Evolutionary conservation across 148 eudicot species (phyloP).

Genomic region (Spergularia marina): DNA sequence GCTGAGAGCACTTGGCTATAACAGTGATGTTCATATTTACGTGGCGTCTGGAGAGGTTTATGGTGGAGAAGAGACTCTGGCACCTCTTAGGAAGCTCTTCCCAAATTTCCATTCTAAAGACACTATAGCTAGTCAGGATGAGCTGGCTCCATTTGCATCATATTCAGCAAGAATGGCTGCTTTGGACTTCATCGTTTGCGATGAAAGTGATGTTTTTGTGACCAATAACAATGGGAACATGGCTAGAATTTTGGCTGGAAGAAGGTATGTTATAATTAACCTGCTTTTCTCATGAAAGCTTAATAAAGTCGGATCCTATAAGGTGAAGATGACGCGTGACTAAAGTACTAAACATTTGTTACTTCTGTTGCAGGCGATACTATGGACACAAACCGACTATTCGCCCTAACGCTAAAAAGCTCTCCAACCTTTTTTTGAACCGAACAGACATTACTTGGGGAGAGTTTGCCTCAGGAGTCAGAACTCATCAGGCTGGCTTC

Average conservation of each 20-base stretch:
- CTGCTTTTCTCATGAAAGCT: background rate
- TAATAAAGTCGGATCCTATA: background rate
- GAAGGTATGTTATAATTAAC: conserved; percentile 49
- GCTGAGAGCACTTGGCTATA: conserved; percentile 82
- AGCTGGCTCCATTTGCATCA: conserved; percentile 57
- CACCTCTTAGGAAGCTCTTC: conserved; percentile 73
- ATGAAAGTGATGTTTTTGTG: conserved; percentile 79
- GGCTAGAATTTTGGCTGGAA: conserved; percentile 86
- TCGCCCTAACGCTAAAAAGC: conserved; percentile 77
- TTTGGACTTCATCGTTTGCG: conserved; percentile 78
- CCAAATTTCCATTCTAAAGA: conserved; percentile 78
- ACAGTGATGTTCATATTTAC: conserved; percentile 62
- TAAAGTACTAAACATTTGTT: background rate
- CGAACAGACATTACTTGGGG: conserved; percentile 62
- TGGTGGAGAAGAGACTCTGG: conserved; percentile 76
- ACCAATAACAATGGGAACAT: conserved; percentile 91
- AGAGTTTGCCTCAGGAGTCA: conserved; percentile 44
- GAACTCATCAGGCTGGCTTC: conserved; percentile 55
- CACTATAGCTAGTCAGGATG: conserved; percentile 59
- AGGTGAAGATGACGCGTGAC: background rate
- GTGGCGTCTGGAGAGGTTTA: conserved; percentile 89
- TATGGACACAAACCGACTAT: conserved; percentile 85
- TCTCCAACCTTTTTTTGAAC: conserved; percentile 42
- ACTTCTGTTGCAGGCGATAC: conserved; percentile 56
- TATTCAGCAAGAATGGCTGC: conserved; percentile 93